Base-by-base conservation (phyloP, 805 yeast species). In the Clavispora carvajalis region DNA sequence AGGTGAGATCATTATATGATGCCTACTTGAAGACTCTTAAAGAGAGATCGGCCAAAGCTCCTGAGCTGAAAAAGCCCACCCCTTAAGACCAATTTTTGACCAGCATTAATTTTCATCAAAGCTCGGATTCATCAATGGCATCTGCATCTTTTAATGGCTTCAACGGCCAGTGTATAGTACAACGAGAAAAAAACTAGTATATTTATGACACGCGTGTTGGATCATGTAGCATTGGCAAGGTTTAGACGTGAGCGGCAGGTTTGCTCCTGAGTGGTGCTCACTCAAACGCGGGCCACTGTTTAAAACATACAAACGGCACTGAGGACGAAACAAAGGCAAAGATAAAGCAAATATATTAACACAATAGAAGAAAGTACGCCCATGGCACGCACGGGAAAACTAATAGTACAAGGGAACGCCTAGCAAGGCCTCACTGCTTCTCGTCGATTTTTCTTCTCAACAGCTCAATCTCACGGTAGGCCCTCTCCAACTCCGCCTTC, bases 401-500 rank as follows among this genome's bases (percentile, higher is more conserved):
- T 33, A 33, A 33, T 19, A 11, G 18, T 33, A 33, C 36, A 33
- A n/a, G 16, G 23, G 34, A 15, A 21, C n/a, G 6, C 13, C n/a
- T 7, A 11, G 9, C 21, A 12, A n/a, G 16, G 13, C 16, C 12
- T 22, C 9, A 44, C 23, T 35, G 41, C 41, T 59, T 57, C 39
- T 47, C 52, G 13, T 49, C 46, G 31, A 59, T 59, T 23, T 58
- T 43, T 30, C 63, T 73, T 59, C 89, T 85, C 80, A 89, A 83
- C 46, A 76, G 82, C 58, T 91, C 96, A 41, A 85, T 81, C 58
- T 90, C 97, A 51, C 95, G 76, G 72, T 91, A 91, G 12, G 96
- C 95, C 57, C 87, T 81, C 52, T 87, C 95, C 54, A 91, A 75
- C 65, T 90, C 97, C 40, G 74, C 76, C 66, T 88, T 89, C 60